phyloP scores from a whole-genome alignment of 1,284 basidiomycete species.

The Filobasidium uniguttulatum region DNA sequence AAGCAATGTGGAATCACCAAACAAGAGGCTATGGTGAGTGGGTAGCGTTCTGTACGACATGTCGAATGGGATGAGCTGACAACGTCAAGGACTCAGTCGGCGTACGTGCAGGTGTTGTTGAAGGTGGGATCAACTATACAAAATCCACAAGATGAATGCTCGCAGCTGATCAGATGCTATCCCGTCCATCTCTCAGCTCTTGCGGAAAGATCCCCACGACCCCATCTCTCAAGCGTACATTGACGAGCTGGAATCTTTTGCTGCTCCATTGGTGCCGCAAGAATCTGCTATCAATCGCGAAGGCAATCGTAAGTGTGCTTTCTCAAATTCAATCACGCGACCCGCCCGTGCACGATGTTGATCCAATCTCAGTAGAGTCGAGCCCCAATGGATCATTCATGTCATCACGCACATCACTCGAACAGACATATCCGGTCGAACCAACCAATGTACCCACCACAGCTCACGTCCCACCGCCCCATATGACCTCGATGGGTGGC shows the following conservation, averaged over 20 bases:
- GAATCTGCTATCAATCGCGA: neutral
- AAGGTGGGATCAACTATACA: too few species aligned
- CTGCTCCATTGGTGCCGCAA: neutral
- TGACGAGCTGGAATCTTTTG: neutral
- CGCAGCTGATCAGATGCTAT: too few species aligned
- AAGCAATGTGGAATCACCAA: conserved; percentile 69
- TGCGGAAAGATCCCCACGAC: neutral
- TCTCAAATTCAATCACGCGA: too few species aligned
- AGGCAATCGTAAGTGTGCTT: neutral
- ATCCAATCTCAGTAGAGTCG: too few species aligned
- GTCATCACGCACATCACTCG: neutral
- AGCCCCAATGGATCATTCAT: neutral
- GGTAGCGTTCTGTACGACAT: too few species aligned
- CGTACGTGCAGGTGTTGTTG: conserved; percentile 1
- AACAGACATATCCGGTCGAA: neutral
- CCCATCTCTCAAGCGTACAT: neutral
- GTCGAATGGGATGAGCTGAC: too few species aligned
- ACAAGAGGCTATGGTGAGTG: conserved; percentile 52
- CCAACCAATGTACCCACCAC: neutral
- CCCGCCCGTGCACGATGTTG: too few species aligned
- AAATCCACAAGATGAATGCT: too few species aligned
- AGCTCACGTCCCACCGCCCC: neutral
- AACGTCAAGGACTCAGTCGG: too few species aligned
- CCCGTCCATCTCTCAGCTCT: too few species aligned
- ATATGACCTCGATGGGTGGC: too few species aligned